A percentile compares a stretch with the other conserved stretches of the same genome.
Conservation (phyloP, 169 alveolate species). For the Besnoitia besnoiti region DNA sequence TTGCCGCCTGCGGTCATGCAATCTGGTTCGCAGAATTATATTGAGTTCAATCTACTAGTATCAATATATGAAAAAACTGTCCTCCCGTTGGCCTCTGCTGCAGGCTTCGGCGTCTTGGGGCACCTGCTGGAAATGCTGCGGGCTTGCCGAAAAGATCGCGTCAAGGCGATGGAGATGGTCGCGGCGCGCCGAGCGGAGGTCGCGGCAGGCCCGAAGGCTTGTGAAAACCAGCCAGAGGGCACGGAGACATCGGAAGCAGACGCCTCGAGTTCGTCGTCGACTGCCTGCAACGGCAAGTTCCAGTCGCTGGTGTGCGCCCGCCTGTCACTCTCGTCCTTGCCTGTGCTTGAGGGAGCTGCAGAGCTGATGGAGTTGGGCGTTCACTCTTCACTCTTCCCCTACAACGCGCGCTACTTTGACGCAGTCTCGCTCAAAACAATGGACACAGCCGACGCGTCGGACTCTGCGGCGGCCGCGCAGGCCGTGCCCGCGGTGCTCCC, state of each 20-base stretch:
- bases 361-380: conserved; percentile 39
- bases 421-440: conserved; percentile 43
- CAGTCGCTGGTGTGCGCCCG: conserved; percentile 25
- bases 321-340: neutral
- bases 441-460: conserved; percentile 29
- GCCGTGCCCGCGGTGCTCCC: conserved; percentile 43
- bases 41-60: no score
- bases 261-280: neutral
- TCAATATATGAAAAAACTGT: no score
- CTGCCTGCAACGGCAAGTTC: conserved; percentile 10
- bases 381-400: conserved; percentile 39
- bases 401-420: neutral
- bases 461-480: neutral
- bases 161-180: neutral
- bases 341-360: conserved; percentile 42
- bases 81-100: no score
- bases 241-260: neutral
- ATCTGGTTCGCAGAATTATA: no score
- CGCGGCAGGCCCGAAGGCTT: neutral
- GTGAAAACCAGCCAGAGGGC: neutral
- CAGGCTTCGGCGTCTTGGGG: conserved; percentile 66
- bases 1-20: no score
- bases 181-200: conserved; percentile 5
- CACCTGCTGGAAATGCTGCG: conserved; percentile 62
- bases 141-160: conserved; percentile 30